Percentiles rank a stretch among this genome's conserved stretches.
Conservation (phyloP, 2,329 filamentous ascomycete species). For the Dothideomycetes sp. region DNA sequence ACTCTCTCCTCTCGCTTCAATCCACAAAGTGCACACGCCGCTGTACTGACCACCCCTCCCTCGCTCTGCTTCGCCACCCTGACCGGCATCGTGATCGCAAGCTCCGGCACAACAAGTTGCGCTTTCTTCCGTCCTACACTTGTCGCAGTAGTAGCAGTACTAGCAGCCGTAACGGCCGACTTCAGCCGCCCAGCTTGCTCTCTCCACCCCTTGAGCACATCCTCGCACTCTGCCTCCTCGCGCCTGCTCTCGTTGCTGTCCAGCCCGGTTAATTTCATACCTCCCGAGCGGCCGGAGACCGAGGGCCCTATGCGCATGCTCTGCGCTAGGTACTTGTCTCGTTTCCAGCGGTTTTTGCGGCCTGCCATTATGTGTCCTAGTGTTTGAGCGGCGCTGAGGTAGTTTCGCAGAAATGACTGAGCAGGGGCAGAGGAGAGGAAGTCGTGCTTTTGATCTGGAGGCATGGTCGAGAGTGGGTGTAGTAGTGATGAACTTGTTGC, state of each 20-base stretch:
- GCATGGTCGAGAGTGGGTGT: slow-evolving; percentile 43
- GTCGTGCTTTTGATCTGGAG: slow-evolving; percentile 46
- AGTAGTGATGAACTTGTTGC: slow-evolving; percentile 55
- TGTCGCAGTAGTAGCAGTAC: slow-evolving; percentile 28
- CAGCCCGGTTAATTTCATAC: slow-evolving; percentile 84
- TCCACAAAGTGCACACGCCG: slow-evolving; percentile 76
- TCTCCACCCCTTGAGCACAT: slow-evolving; percentile 66
- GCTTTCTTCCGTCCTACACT: neutral
- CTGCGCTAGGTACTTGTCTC: slow-evolving; percentile 73
- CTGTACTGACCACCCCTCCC: slow-evolving; percentile 61
- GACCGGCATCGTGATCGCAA: slow-evolving; percentile 58
- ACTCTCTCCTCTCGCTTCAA: slow-evolving; percentile 80
- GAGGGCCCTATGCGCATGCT: slow-evolving; percentile 77
- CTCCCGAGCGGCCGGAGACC: slow-evolving; percentile 55
- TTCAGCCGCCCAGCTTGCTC: slow-evolving; percentile 64
- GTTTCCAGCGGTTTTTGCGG: slow-evolving; percentile 79
- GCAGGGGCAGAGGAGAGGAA: slow-evolving; percentile 51
- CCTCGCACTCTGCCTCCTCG: slow-evolving; percentile 75
- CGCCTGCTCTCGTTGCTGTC: slow-evolving; percentile 73
- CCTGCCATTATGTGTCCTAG: slow-evolving; percentile 75
- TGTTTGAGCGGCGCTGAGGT: slow-evolving; percentile 52
- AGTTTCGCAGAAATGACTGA: slow-evolving; percentile 51
- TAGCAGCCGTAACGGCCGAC: slow-evolving; percentile 52
- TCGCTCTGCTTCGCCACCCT: slow-evolving; percentile 49
- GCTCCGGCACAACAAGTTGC: slow-evolving; percentile 47